Evolutionary conservation across 1,284 basidiomycete species (phyloP).

Genomic region (Earliella scabrosa): DNA sequence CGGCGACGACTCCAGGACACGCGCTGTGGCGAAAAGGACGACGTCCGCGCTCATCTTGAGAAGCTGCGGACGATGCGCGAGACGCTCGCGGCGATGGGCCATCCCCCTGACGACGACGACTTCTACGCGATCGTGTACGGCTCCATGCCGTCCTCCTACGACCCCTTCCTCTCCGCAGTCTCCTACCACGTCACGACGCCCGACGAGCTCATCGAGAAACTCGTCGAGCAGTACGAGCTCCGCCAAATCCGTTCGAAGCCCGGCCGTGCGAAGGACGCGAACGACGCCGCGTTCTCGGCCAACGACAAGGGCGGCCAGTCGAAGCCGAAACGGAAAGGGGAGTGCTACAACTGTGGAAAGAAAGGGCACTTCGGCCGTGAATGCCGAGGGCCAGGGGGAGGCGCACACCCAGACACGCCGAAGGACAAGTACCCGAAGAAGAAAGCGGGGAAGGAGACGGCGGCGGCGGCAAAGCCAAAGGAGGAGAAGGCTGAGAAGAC

Average conservation of each 20-base stretch:
- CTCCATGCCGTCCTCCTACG: slow-evolving; percentile 25
- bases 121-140: no score
- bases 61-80: slow-evolving; percentile 23
- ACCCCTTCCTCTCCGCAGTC: slow-evolving; percentile 12
- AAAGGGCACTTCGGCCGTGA: slow-evolving; percentile 28
- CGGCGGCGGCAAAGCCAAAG: no score
- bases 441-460: slow-evolving; percentile 4
- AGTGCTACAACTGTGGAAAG: slow-evolving; percentile 31
- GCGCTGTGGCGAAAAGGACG: slow-evolving; percentile 19
- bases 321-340: slow-evolving; percentile 14
- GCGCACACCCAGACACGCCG: slow-evolving; percentile 30
- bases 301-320: slow-evolving; percentile 5
- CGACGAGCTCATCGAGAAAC: slow-evolving; percentile 16
- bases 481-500: no score
- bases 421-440: slow-evolving; percentile 20
- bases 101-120: no score
- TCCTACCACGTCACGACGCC: slow-evolving; percentile 10
- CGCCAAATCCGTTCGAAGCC: slow-evolving; percentile 4
- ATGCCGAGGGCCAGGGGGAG: slow-evolving; percentile 36
- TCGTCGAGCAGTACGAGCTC: slow-evolving; percentile 23
- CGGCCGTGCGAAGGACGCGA: not conserved
- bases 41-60: slow-evolving; percentile 25
- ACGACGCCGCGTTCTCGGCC: slow-evolving; percentile 12
- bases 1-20: slow-evolving; percentile 22
- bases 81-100: slow-evolving; percentile 27